phyloP scores from a whole-genome alignment of 805 yeast species.

The Zygotorulaspora chibaensis region DNA sequence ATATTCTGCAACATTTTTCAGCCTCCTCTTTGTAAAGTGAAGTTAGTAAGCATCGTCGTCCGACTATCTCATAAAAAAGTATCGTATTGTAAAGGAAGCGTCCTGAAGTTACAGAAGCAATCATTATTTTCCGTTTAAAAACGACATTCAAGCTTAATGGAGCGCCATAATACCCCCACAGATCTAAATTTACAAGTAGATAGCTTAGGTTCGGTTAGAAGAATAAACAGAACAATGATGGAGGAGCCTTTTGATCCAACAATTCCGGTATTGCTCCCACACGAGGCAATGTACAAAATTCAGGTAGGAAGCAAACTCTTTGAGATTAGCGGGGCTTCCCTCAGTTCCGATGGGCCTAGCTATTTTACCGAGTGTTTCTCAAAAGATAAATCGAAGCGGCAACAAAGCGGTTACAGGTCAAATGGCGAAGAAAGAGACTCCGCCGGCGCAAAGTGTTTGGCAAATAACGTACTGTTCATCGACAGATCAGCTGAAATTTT shows the following conservation, averaged over 20 bases:
- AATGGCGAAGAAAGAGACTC: not conserved
- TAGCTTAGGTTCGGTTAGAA: not conserved
- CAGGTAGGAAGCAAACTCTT: constrained; percentile 65
- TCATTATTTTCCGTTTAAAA: too few relatives aligned
- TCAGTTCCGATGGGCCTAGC: constrained; percentile 83
- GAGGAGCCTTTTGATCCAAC: constrained; percentile 34
- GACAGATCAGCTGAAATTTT: constrained; percentile 74
- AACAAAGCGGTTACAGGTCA: not conserved
- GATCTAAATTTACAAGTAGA: not conserved
- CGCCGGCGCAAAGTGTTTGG: constrained; percentile 3
- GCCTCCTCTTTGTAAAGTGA: too few relatives aligned
- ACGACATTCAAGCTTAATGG: not conserved
- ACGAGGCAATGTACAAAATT: constrained; percentile 61
- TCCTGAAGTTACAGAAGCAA: too few relatives aligned
- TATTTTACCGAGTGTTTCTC: constrained; percentile 73
- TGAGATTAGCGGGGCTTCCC: constrained; percentile 66
- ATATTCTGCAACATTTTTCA: too few relatives aligned
- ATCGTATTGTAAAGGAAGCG: too few relatives aligned
- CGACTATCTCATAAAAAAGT: too few relatives aligned
- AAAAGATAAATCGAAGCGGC: constrained; percentile 2
- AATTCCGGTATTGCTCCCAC: constrained; percentile 58
- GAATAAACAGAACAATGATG: not conserved
- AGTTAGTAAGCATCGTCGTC: too few relatives aligned
- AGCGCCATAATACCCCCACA: not conserved
- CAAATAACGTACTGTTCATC: constrained; percentile 48